Evolutionary conservation across 306 rosid genomes (phyloP), one percentile per base, ranked within the genome.

Genomic region (Acacia melanoxylon): DNA sequence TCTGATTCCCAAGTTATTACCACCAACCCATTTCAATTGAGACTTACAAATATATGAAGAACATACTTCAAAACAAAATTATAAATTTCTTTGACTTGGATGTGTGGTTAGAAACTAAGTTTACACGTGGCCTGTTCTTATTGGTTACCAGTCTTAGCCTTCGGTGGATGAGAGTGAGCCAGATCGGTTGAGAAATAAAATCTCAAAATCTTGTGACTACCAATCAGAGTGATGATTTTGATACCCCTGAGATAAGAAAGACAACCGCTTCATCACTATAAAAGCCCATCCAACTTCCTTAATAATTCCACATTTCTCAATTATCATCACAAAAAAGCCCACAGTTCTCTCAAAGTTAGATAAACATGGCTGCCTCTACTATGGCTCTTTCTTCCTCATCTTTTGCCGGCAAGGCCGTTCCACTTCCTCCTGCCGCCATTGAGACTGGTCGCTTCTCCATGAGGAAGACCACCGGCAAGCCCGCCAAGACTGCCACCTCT

Each of bases 331-430:
- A 1, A 0, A 31, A 31, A 49, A 31, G 11, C 22, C 45, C 17
- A 33, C 6, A 25, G 10, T 16, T 4, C 3, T 13, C 3, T 24
- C n/a, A 22, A 22, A 45, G n/a, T 16, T 72, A 37, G 61, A 2
- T 6, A 45, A 72, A 41, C 46, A 88, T 88, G 91, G 90, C 91
- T n/a, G 86, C 89, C 40, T 76, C 94, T 0, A 87, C 87, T 16
- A 90, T 90, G 91, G 91, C 93, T 77, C 90, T 90, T 20, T 86
- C 91, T 7, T 90, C 93, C 65, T 86, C 93, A 4, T 68, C 93
- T 0, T 78, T 90, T 1, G 91, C 89, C 58, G 91, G 93, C 56
- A 78, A 85, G 78, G 88, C 90, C 0, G 88, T 90, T 15, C 81
- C 85, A 6, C 86, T 88, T 11, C 54, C 89, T 8, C 86, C 91